Conservation (phyloP, 1,284 basidiomycete species). For the Anthracocystis panici-leucophaei region DNA sequence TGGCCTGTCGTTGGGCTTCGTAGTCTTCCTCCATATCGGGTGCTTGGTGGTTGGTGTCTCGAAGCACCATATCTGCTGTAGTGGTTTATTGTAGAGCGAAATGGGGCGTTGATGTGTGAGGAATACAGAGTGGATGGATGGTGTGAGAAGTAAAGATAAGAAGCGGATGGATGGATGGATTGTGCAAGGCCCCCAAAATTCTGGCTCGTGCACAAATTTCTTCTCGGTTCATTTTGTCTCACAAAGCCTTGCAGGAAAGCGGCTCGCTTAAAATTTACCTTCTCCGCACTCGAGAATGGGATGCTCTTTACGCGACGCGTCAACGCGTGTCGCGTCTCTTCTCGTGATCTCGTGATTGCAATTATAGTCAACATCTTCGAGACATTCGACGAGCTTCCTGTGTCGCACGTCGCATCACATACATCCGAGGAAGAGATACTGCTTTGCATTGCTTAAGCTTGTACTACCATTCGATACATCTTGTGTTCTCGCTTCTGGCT, state of each 20-base stretch:
- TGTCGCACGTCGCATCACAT: neutral
- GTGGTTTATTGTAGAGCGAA: neutral
- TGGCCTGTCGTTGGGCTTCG: constrained; percentile 30
- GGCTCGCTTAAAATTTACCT: neutral
- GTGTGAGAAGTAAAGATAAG: neutral
- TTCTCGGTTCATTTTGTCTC: neutral
- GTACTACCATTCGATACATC: too few species aligned
- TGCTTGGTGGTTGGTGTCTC: neutral
- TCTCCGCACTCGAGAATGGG: neutral
- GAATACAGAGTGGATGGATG: neutral
- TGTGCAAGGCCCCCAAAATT: neutral
- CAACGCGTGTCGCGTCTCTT: constrained; percentile 1
- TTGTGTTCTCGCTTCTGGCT: neutral
- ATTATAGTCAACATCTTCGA: too few species aligned
- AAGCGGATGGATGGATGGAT: neutral
- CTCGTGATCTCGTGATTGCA: neutral
- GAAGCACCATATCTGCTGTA: constrained; percentile 7
- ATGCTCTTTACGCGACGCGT: constrained; percentile 28
- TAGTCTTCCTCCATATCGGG: constrained; percentile 18
- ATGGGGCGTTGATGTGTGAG: neutral
- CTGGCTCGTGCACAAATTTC: constrained; percentile 8
- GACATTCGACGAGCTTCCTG: too few species aligned
- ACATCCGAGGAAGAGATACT: neutral
- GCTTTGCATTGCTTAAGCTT: neutral
- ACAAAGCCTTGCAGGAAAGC: constrained; percentile 1